Conservation (phyloP, 176 grass and related monocot species). For the Carex littledalei region DNA sequence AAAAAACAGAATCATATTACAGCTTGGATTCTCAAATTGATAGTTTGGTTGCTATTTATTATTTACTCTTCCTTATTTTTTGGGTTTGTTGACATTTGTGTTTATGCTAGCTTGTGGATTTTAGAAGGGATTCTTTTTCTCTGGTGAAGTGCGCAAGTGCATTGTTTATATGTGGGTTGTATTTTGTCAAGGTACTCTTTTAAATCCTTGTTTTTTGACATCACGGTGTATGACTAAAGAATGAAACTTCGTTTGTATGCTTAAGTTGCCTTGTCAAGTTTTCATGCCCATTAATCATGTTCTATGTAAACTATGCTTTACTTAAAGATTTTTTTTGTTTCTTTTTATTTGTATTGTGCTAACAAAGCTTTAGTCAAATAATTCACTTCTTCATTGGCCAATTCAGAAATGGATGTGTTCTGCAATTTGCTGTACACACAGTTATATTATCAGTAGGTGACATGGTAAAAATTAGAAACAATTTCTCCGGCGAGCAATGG, state of each 20-base stretch:
- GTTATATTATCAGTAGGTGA: neutral
- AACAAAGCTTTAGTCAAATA: no score
- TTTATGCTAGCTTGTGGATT: conserved; percentile 27
- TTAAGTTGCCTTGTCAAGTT: neutral
- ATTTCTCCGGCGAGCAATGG: neutral
- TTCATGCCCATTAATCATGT: neutral
- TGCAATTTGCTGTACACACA: neutral
- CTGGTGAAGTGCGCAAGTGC: neutral
- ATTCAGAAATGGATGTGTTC: neutral
- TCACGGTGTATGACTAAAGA: conserved; percentile 22
- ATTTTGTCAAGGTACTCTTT: conserved; percentile 17
- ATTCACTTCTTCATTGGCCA: neutral
- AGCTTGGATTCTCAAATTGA: conserved; percentile 8
- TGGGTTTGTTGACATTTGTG: conserved; percentile 39
- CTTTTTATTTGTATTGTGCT: neutral
- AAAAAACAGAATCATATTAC: conserved; percentile 19
- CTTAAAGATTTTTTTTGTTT: neutral
- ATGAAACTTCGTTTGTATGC: neutral
- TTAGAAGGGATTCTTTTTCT: neutral
- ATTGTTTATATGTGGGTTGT: conserved; percentile 10
- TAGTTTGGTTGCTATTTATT: conserved; percentile 36
- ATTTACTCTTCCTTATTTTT: conserved; percentile 36
- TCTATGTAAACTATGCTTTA: neutral
- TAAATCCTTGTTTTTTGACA: neutral
- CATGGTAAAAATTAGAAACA: neutral